Evolutionary conservation across 192 early-diverging fungal species (phyloP), one percentile per base, ranked within the genome.

Genomic region (Helicostylum pulchrum): DNA sequence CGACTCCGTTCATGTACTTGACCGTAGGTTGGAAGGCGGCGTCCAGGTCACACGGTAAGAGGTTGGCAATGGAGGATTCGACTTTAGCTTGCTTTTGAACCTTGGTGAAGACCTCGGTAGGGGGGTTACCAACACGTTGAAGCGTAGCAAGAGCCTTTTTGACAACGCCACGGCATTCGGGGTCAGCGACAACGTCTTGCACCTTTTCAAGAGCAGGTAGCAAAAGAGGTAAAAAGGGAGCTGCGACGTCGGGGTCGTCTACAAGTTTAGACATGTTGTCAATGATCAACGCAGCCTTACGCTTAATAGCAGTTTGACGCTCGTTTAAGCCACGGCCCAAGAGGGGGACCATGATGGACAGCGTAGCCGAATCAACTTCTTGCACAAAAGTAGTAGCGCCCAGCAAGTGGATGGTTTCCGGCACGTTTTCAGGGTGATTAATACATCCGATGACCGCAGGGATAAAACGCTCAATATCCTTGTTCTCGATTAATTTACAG

Each of bases 231-330:
- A 93, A 78, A 86, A 93, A 93, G 67, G 87, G 89, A 66, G 82
- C 80, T 53, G 88, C 88, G 65, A 89, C 85, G 68, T 83, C 79
- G 56, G 91, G 89, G 79, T 91, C 83, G 74, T 91, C 88, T 62
- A 91, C 89, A 54, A 93, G 82, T 80, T 91, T 93, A 77, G 87
- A 90, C 91, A 93, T 93, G 85, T 93, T 93, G 84, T 91, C 88
- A 71, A 93, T 90, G 75, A 93, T 90, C 66, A 91, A 83, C 62
- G 86, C 84, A 69, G 84, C 77, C 71, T 87, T 84, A 78, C 89
- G 87, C 64, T 87, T 79, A 64, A 90, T 85, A 54, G 87, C 76
- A 68, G 83, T 86, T 70, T 78, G 77, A 68, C 88, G 80, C 74
- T 92, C 88, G 48, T 78, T 73, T 64, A 87, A 73, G 77, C 83